Base-by-base conservation (phyloP, 1,139 yeast genomes). In the Debaryomyces udenii region DNA sequence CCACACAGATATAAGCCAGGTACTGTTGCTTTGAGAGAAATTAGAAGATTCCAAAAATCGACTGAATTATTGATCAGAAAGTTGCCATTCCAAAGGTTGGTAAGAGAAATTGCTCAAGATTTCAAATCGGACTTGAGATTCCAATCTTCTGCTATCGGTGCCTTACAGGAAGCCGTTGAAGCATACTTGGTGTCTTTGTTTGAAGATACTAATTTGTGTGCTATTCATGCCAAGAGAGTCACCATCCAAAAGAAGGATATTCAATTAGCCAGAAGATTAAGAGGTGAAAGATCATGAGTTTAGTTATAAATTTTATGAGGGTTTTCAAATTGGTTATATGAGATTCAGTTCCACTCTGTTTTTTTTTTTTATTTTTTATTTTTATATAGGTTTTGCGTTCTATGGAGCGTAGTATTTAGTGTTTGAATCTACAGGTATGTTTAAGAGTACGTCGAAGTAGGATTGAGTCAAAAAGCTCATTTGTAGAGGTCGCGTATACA, bases 1-100 rank as follows among this genome's bases (percentile, higher is more conserved):
- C 78, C 78, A 31, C 78, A 73, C 65, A 73, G 78, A 72, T 73
- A 72, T 64, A 73, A 73, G 70, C 78, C 78, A 54, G 78, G 78
- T 71, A 73, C 78, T 51, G 78, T 73, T 49, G 78, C 78, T 41
- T 71, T 73, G 64, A 71, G 78, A 71, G 78, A 73, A 70, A 73
- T 73, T 52, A 70, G 78, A 70, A 69, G 78, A 66, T 73, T 73
- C 60, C 78, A 73, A 61, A 73, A 73, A 58, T 73, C 78, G 17
- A 73, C 78, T 44, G 78, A 73, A 55, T 68, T 73, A 42, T 70
- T 73, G 61, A 73, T 73, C 56, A 72, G 78, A 70, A 73, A 73
- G 61, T 72, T 73, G 55, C 78, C 78, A 20, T 67, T 70, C 64
- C 75, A 72, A 51, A 68, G 76, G 56, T 72, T 74, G 61, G 77